Evolutionary conservation across 1,284 basidiomycete genomes (phyloP).

Genomic region (Earliella scabrosa): DNA sequence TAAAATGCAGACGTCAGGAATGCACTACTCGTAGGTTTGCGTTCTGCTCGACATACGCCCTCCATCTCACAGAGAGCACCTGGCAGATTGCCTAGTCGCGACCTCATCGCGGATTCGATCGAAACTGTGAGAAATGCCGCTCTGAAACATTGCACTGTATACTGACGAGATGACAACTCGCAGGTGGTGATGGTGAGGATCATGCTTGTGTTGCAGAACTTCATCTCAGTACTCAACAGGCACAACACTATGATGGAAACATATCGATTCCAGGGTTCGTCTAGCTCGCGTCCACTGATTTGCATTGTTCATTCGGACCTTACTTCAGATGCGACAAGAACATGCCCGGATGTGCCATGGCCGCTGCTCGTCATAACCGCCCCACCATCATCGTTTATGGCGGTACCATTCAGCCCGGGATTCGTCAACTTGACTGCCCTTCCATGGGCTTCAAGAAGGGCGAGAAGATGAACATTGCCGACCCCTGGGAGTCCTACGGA

Average conservation of each 20-base stretch:
- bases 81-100: slow-evolving; percentile 81
- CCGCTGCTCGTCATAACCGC: slow-evolving; percentile 82
- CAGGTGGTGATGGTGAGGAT: too few species aligned
- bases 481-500: slow-evolving; percentile 86
- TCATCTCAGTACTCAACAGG: too few species aligned
- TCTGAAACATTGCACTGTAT: background rate
- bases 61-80: background rate
- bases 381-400: slow-evolving; percentile 88
- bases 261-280: slow-evolving; percentile 77
- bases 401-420: slow-evolving; percentile 81
- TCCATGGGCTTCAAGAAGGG: slow-evolving; percentile 79
- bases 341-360: slow-evolving; percentile 91
- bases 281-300: background rate
- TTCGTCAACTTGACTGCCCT: slow-evolving; percentile 79
- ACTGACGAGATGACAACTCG: too few species aligned
- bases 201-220: too few species aligned
- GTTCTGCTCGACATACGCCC: too few species aligned
- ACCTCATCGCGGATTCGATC: slow-evolving; percentile 90
- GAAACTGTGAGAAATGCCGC: slow-evolving; percentile 65
- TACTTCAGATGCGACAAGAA: slow-evolving; percentile 90
- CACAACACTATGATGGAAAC: slow-evolving; percentile 86
- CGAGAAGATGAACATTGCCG: slow-evolving; percentile 81
- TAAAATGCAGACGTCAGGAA: too few species aligned
- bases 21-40: too few species aligned
- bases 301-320: background rate